Conservation (phyloP, 1,284 basidiomycete species). For the Microbotryum intermedium region DNA sequence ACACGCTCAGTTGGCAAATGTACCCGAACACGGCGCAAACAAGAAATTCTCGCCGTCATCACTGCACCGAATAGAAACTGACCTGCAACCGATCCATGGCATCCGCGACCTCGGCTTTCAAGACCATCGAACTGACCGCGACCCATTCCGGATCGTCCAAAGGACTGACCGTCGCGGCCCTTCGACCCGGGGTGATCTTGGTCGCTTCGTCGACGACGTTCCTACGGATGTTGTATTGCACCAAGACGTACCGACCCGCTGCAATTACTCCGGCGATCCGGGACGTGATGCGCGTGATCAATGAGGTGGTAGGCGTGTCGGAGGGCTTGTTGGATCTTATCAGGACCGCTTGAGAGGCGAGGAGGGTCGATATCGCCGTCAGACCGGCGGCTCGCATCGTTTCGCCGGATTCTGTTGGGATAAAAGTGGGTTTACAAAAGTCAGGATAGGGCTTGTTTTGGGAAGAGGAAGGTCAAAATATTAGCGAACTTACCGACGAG, state of each 20-base stretch:
- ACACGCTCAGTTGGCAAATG: background rate
- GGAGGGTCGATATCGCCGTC: conserved; percentile 80
- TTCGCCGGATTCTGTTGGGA: conserved; percentile 78
- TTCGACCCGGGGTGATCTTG: conserved; percentile 73
- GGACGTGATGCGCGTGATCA: conserved; percentile 73
- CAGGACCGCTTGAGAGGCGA: conserved; percentile 84
- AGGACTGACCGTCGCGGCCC: conserved; percentile 81
- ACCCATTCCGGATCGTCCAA: conserved; percentile 78
- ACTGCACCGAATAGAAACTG: too few species aligned
- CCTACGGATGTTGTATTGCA: conserved; percentile 82
- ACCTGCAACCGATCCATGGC: conserved; percentile 84
- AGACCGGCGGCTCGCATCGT: conserved; percentile 98
- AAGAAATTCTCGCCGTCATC: too few species aligned
- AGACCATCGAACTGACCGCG: conserved; percentile 86
- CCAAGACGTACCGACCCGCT: conserved; percentile 75
- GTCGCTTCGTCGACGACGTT: conserved; percentile 56
- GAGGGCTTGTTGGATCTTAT: conserved; percentile 66
- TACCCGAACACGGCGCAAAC: too few species aligned
- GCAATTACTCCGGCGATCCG: conserved; percentile 91
- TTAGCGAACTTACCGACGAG: conserved; percentile 62
- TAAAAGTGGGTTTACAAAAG: background rate
- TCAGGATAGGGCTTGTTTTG: too few species aligned
- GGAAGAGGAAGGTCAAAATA: too few species aligned
- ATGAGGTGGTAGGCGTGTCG: conserved; percentile 45
- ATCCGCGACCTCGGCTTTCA: conserved; percentile 68